These are phyloP conservation scores for Penicillium griseofulvum DNA, from an alignment of 2,329 filamentous ascomycete genomes.

Conservation along the genomic window DNA sequence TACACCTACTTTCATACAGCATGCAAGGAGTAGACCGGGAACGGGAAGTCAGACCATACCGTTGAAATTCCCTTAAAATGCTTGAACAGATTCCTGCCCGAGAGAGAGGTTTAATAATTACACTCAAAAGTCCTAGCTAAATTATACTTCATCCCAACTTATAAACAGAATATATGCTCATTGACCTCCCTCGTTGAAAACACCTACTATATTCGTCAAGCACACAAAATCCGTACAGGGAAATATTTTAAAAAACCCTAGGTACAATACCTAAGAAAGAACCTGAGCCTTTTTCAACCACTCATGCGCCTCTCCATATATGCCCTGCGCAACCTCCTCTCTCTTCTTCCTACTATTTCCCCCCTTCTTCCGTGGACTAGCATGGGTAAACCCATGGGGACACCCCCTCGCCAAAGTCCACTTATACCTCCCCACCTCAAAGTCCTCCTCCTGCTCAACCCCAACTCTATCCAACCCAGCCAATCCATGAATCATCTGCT, in stretches of 20 bases:
- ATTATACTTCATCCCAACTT: no score
- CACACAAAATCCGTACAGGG: not conserved
- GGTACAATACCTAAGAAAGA: not conserved
- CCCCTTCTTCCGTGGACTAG: not conserved
- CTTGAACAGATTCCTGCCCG: no score
- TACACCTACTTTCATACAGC: no score
- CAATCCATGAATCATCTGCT: slow-evolving; percentile 31
- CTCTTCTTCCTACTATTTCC: not conserved
- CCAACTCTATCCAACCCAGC: slow-evolving; percentile 17
- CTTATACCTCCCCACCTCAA: slow-evolving; percentile 19
- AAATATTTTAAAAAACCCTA: not conserved
- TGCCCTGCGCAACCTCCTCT: not conserved
- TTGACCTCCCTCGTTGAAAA: not conserved
- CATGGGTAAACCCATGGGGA: slow-evolving; percentile 16
- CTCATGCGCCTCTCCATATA: slow-evolving; percentile 32
- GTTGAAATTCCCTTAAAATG: no score
- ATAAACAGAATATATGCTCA: no score
- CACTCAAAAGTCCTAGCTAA: no score
- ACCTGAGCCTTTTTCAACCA: slow-evolving; percentile 47
- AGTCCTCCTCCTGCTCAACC: slow-evolving; percentile 13
- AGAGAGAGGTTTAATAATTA: no score
- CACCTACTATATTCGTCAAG: not conserved
- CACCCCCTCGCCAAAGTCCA: slow-evolving; percentile 18
- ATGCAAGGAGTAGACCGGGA: no score
- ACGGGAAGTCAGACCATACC: no score